phyloP scores from a whole-genome alignment of 768 basidiomycete species.

The Hydnum rufescens region DNA sequence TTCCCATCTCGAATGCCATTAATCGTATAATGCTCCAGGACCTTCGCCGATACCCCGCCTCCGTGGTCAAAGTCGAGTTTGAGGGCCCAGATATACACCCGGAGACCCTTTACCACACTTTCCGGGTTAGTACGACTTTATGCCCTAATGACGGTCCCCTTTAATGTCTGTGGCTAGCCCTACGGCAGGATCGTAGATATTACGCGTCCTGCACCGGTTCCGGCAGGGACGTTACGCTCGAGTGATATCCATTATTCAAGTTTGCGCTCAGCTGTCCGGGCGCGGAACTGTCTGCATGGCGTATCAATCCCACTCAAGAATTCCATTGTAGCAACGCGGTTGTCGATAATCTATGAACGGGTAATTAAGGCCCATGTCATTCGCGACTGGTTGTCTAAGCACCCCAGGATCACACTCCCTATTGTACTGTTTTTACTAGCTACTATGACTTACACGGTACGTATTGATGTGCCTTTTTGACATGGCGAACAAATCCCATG shows the following conservation, averaged over 20 bases:
- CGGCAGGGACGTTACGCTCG: slow-evolving; percentile 46
- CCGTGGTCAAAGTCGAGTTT: slow-evolving; percentile 55
- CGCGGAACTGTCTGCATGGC: slow-evolving; percentile 67
- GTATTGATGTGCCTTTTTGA: slow-evolving; percentile 16
- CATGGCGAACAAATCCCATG: not conserved
- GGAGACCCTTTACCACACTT: slow-evolving; percentile 54
- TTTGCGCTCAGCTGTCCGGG: slow-evolving; percentile 52
- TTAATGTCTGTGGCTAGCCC: slow-evolving; percentile 28
- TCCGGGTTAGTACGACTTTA: too few relatives aligned
- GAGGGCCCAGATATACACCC: slow-evolving; percentile 78
- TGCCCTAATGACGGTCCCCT: slow-evolving; percentile 17
- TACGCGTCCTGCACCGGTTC: slow-evolving; percentile 33
- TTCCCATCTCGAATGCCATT: not conserved
- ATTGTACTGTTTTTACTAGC: slow-evolving; percentile 76
- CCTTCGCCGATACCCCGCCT: slow-evolving; percentile 61
- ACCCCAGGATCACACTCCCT: slow-evolving; percentile 71
- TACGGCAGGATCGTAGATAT: slow-evolving; percentile 67
- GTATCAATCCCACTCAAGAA: slow-evolving; percentile 16
- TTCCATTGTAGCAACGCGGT: slow-evolving; percentile 17
- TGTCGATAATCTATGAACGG: slow-evolving; percentile 39
- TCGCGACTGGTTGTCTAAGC: slow-evolving; percentile 64
- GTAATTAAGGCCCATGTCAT: slow-evolving; percentile 47
- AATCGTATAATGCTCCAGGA: slow-evolving; percentile 31
- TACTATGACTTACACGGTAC: slow-evolving; percentile 68
- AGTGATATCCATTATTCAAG: slow-evolving; percentile 42